phyloP scores from a whole-genome alignment of 805 yeast genomes.

The Lachancea mirantina region DNA sequence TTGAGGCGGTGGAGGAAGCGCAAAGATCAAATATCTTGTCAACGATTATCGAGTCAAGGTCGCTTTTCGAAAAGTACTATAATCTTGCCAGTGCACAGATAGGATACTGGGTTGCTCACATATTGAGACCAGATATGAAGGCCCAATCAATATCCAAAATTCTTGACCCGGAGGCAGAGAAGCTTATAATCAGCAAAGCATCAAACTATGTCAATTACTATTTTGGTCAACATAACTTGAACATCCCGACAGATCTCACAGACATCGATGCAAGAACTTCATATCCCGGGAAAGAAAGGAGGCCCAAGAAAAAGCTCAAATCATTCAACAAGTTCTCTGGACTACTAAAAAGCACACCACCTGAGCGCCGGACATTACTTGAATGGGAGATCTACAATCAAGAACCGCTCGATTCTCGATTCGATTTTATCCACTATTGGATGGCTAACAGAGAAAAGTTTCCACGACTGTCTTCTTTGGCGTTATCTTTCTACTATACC shows the following conservation, averaged over 20 bases:
- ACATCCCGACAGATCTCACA: no score
- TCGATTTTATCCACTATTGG: slow-evolving; percentile 6
- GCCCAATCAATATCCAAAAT: slow-evolving; percentile 3
- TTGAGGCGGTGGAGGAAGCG: slow-evolving; percentile 3
- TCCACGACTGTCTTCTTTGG: slow-evolving; percentile 4
- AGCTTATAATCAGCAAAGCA: no score
- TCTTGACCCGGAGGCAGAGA: slow-evolving; percentile 3
- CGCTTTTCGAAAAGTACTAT: slow-evolving; percentile 5
- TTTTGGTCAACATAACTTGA: no score
- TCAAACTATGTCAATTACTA: no score
- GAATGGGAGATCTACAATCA: slow-evolving; percentile 5
- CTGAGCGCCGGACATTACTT: slow-evolving; percentile 1
- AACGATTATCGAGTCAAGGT: no score
- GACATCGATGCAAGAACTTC: no score
- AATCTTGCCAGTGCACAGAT: slow-evolving; percentile 2
- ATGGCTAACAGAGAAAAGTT: slow-evolving; percentile 4
- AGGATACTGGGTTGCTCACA: slow-evolving; percentile 8
- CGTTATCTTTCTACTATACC: slow-evolving; percentile 11
- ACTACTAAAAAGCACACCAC: no score
- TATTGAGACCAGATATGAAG: slow-evolving; percentile 8
- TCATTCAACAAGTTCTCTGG: no score
- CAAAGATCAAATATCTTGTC: slow-evolving; percentile 3
- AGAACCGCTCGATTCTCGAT: slow-evolving; percentile 1
- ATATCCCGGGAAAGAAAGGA: no score
- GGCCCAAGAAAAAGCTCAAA: no score